Percentiles rank a stretch among this genome's conserved stretches.
These are phyloP conservation scores for Lactifluus subvellereus DNA, from an alignment of 768 basidiomycete species.

Conservation along the genomic window DNA sequence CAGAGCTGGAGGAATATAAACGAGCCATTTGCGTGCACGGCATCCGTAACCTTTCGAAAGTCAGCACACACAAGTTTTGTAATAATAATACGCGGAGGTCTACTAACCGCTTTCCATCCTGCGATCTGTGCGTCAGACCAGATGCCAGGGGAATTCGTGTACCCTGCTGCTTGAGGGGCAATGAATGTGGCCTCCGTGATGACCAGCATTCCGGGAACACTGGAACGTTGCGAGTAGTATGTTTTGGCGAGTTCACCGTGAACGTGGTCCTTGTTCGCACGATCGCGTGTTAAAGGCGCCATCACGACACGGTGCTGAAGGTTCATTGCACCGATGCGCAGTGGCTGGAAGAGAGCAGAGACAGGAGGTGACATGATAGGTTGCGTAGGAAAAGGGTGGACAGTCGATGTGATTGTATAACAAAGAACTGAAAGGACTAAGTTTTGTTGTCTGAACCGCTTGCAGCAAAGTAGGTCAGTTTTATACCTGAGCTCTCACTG, in stretches of 20 bases:
- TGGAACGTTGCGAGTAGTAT: slow-evolving; percentile 48
- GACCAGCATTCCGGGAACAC: slow-evolving; percentile 46
- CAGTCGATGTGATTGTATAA: no score
- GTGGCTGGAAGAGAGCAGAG: slow-evolving; percentile 41
- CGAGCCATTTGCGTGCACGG: slow-evolving; percentile 49
- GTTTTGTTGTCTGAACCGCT: no score
- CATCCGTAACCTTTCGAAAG: slow-evolving; percentile 44
- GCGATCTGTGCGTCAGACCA: slow-evolving; percentile 54
- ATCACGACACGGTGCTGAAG: slow-evolving; percentile 49
- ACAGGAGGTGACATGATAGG: slow-evolving; percentile 2
- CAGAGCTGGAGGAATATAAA: slow-evolving; percentile 53
- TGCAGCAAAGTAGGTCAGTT: background rate
- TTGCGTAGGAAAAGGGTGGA: background rate
- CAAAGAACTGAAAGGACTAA: background rate
- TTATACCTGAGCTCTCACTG: background rate
- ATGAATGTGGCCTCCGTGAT: slow-evolving; percentile 56
- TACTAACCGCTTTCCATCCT: slow-evolving; percentile 43
- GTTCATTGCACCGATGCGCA: slow-evolving; percentile 37
- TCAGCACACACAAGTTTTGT: background rate
- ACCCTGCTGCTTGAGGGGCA: slow-evolving; percentile 44
- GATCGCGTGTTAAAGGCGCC: slow-evolving; percentile 46
- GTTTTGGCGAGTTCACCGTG: slow-evolving; percentile 35
- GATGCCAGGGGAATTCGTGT: slow-evolving; percentile 51
- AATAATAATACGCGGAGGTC: background rate
- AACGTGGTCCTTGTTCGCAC: slow-evolving; percentile 35